Percentiles rank a stretch among this genome's conserved stretches.
phyloP scores from a whole-genome alignment of 2,329 filamentous ascomycete genomes.

The Diaporthe australafricana region DNA sequence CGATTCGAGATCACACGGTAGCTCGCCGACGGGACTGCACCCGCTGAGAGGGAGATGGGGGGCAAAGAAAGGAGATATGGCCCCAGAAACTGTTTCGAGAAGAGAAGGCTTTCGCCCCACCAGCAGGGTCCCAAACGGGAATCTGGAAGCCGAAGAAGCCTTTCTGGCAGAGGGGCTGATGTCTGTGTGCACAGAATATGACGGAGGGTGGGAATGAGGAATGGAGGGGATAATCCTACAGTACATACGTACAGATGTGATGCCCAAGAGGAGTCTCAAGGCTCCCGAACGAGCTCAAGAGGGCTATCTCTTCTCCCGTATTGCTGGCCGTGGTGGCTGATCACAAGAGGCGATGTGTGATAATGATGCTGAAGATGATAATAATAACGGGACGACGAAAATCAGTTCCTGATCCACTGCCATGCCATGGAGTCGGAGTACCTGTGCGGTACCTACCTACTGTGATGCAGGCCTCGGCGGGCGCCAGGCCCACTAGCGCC shows the following conservation, averaged over 20 bases:
- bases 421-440: not conserved
- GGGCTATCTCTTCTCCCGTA: not conserved
- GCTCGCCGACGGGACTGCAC: slow-evolving; percentile 13
- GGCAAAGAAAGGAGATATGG: not conserved
- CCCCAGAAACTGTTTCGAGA: not conserved
- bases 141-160: slow-evolving; percentile 4
- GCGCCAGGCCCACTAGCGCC: slow-evolving; percentile 18
- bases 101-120: slow-evolving; percentile 1
- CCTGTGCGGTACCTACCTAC: not conserved
- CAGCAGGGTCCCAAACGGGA: not conserved
- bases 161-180: not conserved
- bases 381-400: not conserved
- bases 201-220: slow-evolving; percentile 11
- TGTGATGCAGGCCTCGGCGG: not conserved
- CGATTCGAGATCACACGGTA: slow-evolving; percentile 23
- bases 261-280: not conserved
- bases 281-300: not conserved
- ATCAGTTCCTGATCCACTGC: not conserved
- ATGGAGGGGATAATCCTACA: slow-evolving; percentile 3
- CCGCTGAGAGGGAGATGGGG: not conserved
- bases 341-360: not conserved
- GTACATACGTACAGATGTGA: slow-evolving; percentile 16
- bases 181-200: slow-evolving; percentile 3
- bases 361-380: slow-evolving; percentile 1
- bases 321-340: not conserved